A percentile compares a stretch with the other conserved stretches of the same genome.
phyloP scores from a whole-genome alignment of 2,329 filamentous ascomycete species.

The Exophiala xenobiotica region DNA sequence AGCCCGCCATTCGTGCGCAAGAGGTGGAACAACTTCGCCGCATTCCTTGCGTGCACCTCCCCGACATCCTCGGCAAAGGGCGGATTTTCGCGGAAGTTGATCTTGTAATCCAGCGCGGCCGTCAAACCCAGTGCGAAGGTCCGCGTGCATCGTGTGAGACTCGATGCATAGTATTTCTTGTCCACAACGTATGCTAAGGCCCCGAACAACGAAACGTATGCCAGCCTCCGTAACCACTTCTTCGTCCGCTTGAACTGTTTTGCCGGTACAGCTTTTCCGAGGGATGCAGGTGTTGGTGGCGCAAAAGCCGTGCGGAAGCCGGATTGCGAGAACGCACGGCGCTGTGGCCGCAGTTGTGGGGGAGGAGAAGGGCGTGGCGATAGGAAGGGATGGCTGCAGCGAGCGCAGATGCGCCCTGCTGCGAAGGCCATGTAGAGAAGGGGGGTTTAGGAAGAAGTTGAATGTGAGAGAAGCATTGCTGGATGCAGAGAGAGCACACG shows the following conservation, averaged over 20 bases:
- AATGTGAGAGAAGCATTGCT: neutral
- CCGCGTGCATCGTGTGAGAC: slow-evolving; percentile 72
- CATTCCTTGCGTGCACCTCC: slow-evolving; percentile 79
- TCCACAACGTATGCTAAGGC: slow-evolving; percentile 69
- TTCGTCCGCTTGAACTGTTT: slow-evolving; percentile 69
- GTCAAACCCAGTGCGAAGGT: slow-evolving; percentile 79
- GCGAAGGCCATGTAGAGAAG: slow-evolving; percentile 17
- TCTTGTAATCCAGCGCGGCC: slow-evolving; percentile 89
- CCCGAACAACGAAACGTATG: slow-evolving; percentile 59
- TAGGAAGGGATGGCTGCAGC: slow-evolving; percentile 16
- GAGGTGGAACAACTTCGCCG: slow-evolving; percentile 76
- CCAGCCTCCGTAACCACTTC: slow-evolving; percentile 74
- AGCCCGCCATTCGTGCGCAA: slow-evolving; percentile 84
- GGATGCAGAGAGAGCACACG: neutral
- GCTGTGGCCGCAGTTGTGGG: slow-evolving; percentile 3
- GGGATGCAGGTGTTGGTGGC: slow-evolving; percentile 74
- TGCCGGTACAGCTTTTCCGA: slow-evolving; percentile 69
- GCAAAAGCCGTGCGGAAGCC: slow-evolving; percentile 50
- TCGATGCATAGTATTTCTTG: slow-evolving; percentile 72
- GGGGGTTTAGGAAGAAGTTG: neutral
- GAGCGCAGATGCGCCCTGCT: slow-evolving; percentile 26
- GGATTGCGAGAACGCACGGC: slow-evolving; percentile 23
- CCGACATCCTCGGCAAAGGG: slow-evolving; percentile 69
- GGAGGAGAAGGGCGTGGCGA: neutral
- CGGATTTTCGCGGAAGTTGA: slow-evolving; percentile 86